Conservation (phyloP, 2,329 filamentous ascomycete species). For the Colletotrichum sidae region DNA sequence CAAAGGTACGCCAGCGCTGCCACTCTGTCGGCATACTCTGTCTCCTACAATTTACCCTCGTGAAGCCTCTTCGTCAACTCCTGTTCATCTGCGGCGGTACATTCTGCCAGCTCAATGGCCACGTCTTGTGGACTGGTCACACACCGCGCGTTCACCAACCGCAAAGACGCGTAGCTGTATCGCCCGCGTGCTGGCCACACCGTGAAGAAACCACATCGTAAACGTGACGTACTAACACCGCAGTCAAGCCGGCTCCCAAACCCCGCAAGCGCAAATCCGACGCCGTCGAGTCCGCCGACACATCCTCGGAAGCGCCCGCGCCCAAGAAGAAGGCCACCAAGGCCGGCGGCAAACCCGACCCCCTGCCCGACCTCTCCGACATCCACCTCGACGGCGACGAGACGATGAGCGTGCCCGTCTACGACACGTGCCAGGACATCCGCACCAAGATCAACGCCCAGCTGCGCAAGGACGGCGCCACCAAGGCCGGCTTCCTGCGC, state of each 20-base stretch:
- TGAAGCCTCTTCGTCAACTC: background rate
- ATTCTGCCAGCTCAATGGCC: too few relatives aligned
- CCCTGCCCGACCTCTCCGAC: constrained; percentile 45
- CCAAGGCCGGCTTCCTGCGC: constrained; percentile 63
- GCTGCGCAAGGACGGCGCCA: constrained; percentile 59
- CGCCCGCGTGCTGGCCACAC: background rate
- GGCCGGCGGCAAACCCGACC: background rate
- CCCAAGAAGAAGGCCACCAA: constrained; percentile 5
- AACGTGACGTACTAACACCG: background rate
- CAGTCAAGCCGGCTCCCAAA: constrained; percentile 15
- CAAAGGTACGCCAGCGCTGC: background rate
- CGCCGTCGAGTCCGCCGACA: constrained; percentile 9
- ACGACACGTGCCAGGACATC: constrained; percentile 68
- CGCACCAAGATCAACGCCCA: constrained; percentile 66
- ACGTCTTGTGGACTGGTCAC: too few relatives aligned
- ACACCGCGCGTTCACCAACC: background rate
- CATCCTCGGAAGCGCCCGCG: background rate
- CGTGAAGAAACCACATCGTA: background rate
- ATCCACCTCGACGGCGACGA: constrained; percentile 61
- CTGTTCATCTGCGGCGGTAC: too few relatives aligned
- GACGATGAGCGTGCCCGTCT: constrained; percentile 58
- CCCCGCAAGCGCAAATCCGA: constrained; percentile 36
- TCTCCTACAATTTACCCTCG: background rate
- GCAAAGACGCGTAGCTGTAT: background rate
- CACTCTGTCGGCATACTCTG: background rate